phyloP scores from a whole-genome alignment of 2,329 filamentous ascomycete species.

The Colletotrichum gigasporum region DNA sequence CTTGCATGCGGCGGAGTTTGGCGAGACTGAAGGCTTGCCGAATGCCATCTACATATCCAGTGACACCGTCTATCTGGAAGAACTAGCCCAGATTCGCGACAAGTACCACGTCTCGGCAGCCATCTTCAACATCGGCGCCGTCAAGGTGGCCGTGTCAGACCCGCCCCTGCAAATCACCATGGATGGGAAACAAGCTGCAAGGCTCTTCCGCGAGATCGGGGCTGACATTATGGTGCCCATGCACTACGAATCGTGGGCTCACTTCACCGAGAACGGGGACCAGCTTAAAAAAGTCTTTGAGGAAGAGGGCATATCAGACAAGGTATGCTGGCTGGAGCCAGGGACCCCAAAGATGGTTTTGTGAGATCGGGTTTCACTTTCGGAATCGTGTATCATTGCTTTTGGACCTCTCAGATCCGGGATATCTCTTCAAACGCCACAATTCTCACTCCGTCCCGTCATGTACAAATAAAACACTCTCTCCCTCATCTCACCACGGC shows the following conservation, averaged over 20 bases:
- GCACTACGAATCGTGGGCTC: slow-evolving; percentile 54
- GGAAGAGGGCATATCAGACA: slow-evolving; percentile 43
- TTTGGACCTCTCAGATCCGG: not conserved
- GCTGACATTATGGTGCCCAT: slow-evolving; percentile 54
- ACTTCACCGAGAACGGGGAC: slow-evolving; percentile 48
- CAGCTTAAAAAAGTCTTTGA: slow-evolving; percentile 43
- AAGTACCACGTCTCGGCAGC: not conserved
- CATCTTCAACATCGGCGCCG: not conserved
- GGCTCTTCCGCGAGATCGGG: slow-evolving; percentile 47
- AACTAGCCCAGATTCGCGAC: not conserved
- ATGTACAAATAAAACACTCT: not conserved
- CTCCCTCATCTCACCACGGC: not conserved
- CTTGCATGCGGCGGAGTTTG: not conserved
- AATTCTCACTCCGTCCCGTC: too few relatives aligned
- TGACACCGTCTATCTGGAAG: not conserved
- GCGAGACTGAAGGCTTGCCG: not conserved
- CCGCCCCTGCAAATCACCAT: slow-evolving; percentile 43
- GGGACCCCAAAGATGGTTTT: too few relatives aligned
- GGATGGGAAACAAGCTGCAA: slow-evolving; percentile 51
- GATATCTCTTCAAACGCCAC: too few relatives aligned
- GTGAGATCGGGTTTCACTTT: too few relatives aligned
- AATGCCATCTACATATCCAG: not conserved
- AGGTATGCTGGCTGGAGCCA: slow-evolving; percentile 44
- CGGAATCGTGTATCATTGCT: too few relatives aligned
- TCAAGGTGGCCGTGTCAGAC: not conserved